A percentile compares a stretch with the other conserved stretches of the same genome.
Evolutionary conservation across 495 filamentous ascomycete genomes (phyloP).

Genomic region (Clohesyomyces aquaticus): DNA sequence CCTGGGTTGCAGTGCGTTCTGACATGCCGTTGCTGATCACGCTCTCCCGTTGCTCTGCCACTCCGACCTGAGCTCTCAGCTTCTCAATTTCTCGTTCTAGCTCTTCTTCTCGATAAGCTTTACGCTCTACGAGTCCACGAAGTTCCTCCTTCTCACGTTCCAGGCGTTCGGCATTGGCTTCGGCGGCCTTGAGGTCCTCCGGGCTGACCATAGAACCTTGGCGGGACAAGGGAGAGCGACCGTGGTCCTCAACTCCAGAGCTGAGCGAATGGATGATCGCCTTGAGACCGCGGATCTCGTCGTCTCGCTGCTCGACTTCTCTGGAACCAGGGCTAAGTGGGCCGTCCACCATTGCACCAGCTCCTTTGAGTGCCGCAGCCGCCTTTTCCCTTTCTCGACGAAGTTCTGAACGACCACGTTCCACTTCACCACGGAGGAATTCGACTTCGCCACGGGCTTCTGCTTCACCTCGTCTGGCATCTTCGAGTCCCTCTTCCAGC

Average conservation of each 20-base stretch:
- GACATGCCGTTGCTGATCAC: conserved; percentile 54
- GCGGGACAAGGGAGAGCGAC: conserved; percentile 35
- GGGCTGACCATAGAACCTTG: conserved; percentile 43
- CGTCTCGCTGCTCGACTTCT: conserved; percentile 91
- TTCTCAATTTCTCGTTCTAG: conserved; percentile 84
- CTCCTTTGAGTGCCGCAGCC: conserved; percentile 62
- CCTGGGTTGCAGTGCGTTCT: conserved; percentile 43
- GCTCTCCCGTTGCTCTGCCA: conserved; percentile 49
- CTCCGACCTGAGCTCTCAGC: conserved; percentile 48
- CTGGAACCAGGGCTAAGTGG: conserved; percentile 59
- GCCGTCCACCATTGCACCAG: conserved; percentile 57
- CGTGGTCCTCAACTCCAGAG: conserved; percentile 54
- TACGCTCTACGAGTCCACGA: conserved; percentile 68
- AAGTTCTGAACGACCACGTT: conserved; percentile 87
- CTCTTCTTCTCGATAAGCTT: conserved; percentile 80
- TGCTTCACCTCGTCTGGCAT: conserved; percentile 93
- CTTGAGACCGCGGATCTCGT: conserved; percentile 94
- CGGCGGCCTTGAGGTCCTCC: conserved; percentile 62
- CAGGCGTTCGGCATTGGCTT: conserved; percentile 61
- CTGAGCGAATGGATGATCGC: conserved; percentile 97
- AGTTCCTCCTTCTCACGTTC: conserved; percentile 80
- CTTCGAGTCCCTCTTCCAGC: conserved; percentile 93
- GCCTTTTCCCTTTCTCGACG: conserved; percentile 89
- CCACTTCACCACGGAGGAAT: conserved; percentile 93
- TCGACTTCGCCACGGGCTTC: conserved; percentile 96